Evolutionary conservation across 2,329 filamentous ascomycete genomes (phyloP), one percentile per base, ranked within the genome.

Genomic region (Talaromyces sp.): DNA sequence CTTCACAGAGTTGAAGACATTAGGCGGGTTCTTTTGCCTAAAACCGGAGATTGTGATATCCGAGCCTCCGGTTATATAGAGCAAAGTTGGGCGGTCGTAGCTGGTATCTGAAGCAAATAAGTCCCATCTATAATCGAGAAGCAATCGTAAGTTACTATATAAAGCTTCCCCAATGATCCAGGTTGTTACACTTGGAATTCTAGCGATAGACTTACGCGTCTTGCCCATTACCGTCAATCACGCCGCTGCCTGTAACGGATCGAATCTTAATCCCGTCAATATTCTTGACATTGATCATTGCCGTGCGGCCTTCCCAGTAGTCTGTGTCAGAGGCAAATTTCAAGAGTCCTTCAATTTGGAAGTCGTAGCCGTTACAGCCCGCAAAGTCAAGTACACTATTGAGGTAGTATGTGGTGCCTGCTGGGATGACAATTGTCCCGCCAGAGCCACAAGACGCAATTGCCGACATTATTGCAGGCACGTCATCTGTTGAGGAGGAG

Each of bases 191-290:
- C 24, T 27, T 27, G 24, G 9, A 9, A 9, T 4, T 27, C 5
- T 35, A 16, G 4, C 4, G 11, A 32, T 17, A 8, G 2, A 40
- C 20, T 41, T 40, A 69, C 47, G 75, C 69, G 30, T 70, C 65
- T 60, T 80, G 77, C 1, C 77, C 77, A 57, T 77, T 79, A 2
- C 76, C 78, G 57, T 80, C 77, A 39, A 80, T 77, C 0, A 76
- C 57, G 14, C 78, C 77, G 1, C 56, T 63, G 5, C 72, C 75
- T 0, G 69, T 75, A 2, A 73, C 24, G 0, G 74, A 78, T 9
- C 65, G 66, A n/a, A 80, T 69, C 20, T 68, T 75, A 19, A 73
- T 64, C 0, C 70, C 73, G 3, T 61, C 67, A 30, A 78, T 71
- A 9, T 67, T 64, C 11, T 69, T 62, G 8, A 79, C 60, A 37